These are phyloP conservation scores for Cnidoscolus chayamansa DNA, from an alignment of 441 rosid species.

Conservation along the genomic window DNA sequence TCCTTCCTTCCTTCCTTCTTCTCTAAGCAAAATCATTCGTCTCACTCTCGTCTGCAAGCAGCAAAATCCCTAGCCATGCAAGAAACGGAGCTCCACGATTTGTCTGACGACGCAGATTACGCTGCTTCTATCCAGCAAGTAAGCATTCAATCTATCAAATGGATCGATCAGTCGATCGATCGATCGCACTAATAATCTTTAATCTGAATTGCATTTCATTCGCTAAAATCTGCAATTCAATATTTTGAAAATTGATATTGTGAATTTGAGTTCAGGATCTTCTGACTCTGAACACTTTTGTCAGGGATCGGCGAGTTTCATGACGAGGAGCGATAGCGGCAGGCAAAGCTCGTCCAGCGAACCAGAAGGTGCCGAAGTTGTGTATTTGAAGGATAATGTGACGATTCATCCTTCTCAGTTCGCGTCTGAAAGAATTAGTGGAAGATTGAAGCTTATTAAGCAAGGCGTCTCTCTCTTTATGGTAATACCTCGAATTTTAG, in stretches of 20 bases:
- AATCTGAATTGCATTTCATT: not conserved
- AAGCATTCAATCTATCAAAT: conserved; percentile 14
- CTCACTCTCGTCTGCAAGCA: not conserved
- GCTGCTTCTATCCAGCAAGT: conserved; percentile 87
- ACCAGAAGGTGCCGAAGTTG: conserved; percentile 67
- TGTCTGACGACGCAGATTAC: conserved; percentile 97
- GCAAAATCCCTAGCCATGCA: conserved; percentile 45
- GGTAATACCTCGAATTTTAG: conserved; percentile 36
- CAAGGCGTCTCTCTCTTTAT: conserved; percentile 66
- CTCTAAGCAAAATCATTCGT: conserved; percentile 29
- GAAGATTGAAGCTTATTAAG: conserved; percentile 83
- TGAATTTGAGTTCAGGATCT: not conserved
- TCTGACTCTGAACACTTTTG: not conserved
- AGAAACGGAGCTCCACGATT: conserved; percentile 76
- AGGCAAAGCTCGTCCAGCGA: conserved; percentile 58
- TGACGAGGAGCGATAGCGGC: conserved; percentile 58
- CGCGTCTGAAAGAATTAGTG: conserved; percentile 89
- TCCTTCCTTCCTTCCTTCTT: conserved; percentile 23
- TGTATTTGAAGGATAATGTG: conserved; percentile 74
- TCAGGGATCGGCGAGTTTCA: conserved; percentile 72
- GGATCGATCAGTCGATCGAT: not conserved
- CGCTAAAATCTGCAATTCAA: not conserved
- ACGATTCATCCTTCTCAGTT: conserved; percentile 92
- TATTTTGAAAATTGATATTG: not conserved
- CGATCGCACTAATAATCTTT: not conserved